Base-by-base conservation (phyloP, 768 basidiomycete genomes). In the Erythrobasidium yunnanense region DNA sequence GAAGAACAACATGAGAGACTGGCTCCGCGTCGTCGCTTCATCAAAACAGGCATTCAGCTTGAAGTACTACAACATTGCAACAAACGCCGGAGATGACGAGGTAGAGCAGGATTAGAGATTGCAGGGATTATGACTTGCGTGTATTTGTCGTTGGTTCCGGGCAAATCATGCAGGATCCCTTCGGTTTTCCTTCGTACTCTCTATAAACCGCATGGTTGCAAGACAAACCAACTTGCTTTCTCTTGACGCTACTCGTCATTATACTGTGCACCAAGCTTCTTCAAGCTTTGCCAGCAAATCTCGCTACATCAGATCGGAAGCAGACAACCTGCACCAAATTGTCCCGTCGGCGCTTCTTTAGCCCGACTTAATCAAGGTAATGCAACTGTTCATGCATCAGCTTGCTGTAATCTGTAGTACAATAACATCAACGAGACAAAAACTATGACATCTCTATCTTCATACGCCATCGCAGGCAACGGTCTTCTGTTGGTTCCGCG, bases 11-110 rank as follows among this genome's bases (percentile, higher is more conserved):
- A 82, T 95, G 73, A 86, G 91, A 71, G 92, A 96, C 80, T 96
- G 90, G 88, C 90, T 96, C 77, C 91, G 90, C 63, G 93, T 99
- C 71, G 90, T 97, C 71, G 90, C 95, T 45, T 85, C 90, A 30
- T 82, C 84, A 58, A 95, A 96, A 81, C 89, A 95, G 76, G 83
- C 82, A 73, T 99, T 96, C 80, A 85, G 91, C 74, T 85, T 99
- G 71, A 83, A 86, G 72, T 93, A 92, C 87, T 92, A 75, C 77
- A 77, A 77, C 75, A 76, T 77, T 69, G 76, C 75, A 74, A 51
- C 60, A 2, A 20, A 22, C 35, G 49, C 23, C 7, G 60, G 22
- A n/a, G 60, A 49, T 29, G 60, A 63, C 27, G 60, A 46, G 46
- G 60, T 42, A 11, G 50, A 20, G 13, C 20, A 52, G 50, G 18